A percentile compares a stretch with the other conserved stretches of the same genome.
Conservation (phyloP, 257 asterid species). For the Mentha longifolia region DNA sequence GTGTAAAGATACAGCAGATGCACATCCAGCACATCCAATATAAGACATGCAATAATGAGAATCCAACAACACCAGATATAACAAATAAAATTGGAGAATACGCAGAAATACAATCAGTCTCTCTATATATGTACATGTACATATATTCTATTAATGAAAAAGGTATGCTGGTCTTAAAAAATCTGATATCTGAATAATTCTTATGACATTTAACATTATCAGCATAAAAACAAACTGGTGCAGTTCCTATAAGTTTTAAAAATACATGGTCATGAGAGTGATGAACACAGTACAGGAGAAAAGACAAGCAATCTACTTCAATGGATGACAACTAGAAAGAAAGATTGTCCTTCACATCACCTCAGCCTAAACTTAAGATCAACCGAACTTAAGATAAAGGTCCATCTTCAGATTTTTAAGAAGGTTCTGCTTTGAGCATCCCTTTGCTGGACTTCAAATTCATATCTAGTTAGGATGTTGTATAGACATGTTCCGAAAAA, state of each 20-base stretch:
- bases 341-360: neutral
- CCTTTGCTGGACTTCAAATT: slow-evolving; percentile 9
- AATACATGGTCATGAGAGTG: too few species aligned
- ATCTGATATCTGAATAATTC: slow-evolving; percentile 8
- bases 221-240: neutral
- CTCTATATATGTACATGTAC: too few species aligned
- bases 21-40: too few species aligned
- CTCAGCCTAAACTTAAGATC: neutral
- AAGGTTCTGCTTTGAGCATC: neutral
- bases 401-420: neutral
- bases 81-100: too few species aligned
- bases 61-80: too few species aligned
- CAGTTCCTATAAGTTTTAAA: too few species aligned
- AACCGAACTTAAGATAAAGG: neutral
- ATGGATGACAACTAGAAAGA: neutral
- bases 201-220: neutral
- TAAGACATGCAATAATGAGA: too few species aligned
- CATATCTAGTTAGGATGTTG: slow-evolving; percentile 1
- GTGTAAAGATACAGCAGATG: too few species aligned
- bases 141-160: neutral
- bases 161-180: neutral
- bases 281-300: too few species aligned
- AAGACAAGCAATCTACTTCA: too few species aligned
- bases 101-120: too few species aligned
- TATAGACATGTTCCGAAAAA: neutral